Evolutionary conservation across 2,329 filamentous ascomycete species (phyloP).

Genomic region (Colletotrichum tropicale): DNA sequence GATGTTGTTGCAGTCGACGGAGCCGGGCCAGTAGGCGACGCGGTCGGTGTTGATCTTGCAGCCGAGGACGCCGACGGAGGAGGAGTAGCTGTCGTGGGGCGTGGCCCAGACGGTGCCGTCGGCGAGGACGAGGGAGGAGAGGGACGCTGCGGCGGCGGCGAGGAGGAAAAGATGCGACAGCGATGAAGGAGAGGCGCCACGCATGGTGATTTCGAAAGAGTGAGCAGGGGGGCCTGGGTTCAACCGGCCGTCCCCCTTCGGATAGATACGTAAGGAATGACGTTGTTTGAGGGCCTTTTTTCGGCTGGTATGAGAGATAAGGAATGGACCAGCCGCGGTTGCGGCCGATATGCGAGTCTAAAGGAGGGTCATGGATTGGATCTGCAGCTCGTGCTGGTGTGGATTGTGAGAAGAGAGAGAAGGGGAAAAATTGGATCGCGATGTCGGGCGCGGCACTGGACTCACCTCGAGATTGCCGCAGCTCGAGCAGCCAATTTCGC

Average conservation of each 20-base stretch:
- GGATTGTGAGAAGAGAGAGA: slow-evolving; percentile 1
- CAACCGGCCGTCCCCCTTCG: not conserved
- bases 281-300: not conserved
- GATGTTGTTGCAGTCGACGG: slow-evolving; percentile 50
- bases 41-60: slow-evolving; percentile 58
- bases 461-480: not conserved
- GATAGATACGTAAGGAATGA: not conserved
- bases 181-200: slow-evolving; percentile 11
- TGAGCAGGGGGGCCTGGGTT: not conserved
- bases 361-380: slow-evolving; percentile 9
- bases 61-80: slow-evolving; percentile 53
- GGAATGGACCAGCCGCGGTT: slow-evolving; percentile 13
- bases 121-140: not conserved
- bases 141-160: not conserved
- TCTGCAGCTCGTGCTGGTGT: slow-evolving; percentile 5
- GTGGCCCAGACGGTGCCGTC: slow-evolving; percentile 35
- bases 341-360: slow-evolving; percentile 13
- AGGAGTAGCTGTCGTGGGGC: slow-evolving; percentile 53
- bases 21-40: slow-evolving; percentile 55
- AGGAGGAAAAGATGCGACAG: not conserved
- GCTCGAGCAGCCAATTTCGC: slow-evolving; percentile 1
- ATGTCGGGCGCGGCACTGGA: not conserved
- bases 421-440: not conserved
- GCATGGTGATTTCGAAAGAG: slow-evolving; percentile 3
- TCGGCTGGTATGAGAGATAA: not conserved